These are phyloP conservation scores for Plasmodium relictum DNA, from an alignment of 169 alveolate species.

Conservation along the genomic window DNA sequence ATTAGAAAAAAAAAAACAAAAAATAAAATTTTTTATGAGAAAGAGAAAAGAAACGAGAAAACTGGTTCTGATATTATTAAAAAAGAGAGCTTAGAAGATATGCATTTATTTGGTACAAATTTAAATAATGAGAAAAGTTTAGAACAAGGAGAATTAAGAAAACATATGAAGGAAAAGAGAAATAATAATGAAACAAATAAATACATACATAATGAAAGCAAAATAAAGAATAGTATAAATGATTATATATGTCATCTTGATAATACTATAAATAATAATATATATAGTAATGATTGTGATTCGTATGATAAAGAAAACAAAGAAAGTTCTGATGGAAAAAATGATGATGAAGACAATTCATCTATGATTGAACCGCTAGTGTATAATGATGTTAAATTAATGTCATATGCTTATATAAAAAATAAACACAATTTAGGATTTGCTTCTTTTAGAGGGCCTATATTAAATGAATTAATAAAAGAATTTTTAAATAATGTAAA, in stretches of 20 bases:
- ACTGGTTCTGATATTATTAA: not conserved
- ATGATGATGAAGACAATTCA: conserved; percentile 6
- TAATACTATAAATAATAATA: not conserved
- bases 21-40: conserved; percentile 45
- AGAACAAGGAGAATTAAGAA: not conserved
- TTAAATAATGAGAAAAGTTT: conserved; percentile 5
- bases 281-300: not conserved
- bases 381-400: conserved; percentile 80
- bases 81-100: conserved; percentile 5
- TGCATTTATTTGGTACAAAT: conserved; percentile 21
- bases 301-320: not conserved
- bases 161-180: not conserved
- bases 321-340: not conserved
- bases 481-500: conserved; percentile 92
- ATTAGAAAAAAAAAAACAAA: conserved; percentile 3
- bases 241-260: not conserved
- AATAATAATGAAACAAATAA: not conserved
- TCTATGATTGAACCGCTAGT: conserved; percentile 80
- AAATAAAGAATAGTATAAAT: not conserved
- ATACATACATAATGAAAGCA: not conserved
- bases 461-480: conserved; percentile 93
- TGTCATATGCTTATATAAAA: conserved; percentile 79
- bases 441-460: conserved; percentile 96
- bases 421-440: conserved; percentile 79
- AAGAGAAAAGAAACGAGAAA: not conserved